These are phyloP conservation scores for Brasilioporus rufonigricans DNA, from an alignment of 768 basidiomycete species.

Conservation along the genomic window DNA sequence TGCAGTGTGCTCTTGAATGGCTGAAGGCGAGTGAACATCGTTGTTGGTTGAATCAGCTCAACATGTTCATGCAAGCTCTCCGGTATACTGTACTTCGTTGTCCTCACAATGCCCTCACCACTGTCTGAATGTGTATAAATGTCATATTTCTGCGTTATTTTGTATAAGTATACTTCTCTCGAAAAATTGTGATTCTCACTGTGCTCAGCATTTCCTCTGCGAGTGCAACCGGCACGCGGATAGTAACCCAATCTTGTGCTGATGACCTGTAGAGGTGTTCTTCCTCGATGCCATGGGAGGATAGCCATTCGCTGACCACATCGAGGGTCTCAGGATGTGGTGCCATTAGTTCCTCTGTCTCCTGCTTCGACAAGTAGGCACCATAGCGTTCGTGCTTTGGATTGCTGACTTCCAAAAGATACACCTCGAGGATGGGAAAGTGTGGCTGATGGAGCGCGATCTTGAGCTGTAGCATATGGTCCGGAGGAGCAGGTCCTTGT, in stretches of 20 bases:
- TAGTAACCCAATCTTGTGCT: constrained; percentile 67
- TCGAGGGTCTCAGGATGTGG: constrained; percentile 54
- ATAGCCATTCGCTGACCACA: constrained; percentile 61
- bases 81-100: constrained; percentile 69
- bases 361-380: constrained; percentile 57
- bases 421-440: constrained; percentile 48
- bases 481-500: constrained; percentile 40
- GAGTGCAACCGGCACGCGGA: constrained; percentile 53
- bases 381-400: constrained; percentile 55
- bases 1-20: constrained; percentile 42
- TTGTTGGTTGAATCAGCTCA: constrained; percentile 72
- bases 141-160: not conserved
- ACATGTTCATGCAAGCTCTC: constrained; percentile 55
- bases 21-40: constrained; percentile 55
- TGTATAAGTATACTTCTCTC: not conserved
- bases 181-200: constrained; percentile 34
- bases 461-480: constrained; percentile 51
- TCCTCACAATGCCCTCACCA: constrained; percentile 58
- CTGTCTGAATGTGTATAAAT: constrained; percentile 38
- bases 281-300: constrained; percentile 49
- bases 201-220: constrained; percentile 74
- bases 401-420: constrained; percentile 56
- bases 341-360: constrained; percentile 60
- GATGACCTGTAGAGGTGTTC: constrained; percentile 52
- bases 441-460: constrained; percentile 56